These are phyloP conservation scores for Phanerochaete sordida DNA, from an alignment of 768 basidiomycete genomes.

Conservation along the genomic window DNA sequence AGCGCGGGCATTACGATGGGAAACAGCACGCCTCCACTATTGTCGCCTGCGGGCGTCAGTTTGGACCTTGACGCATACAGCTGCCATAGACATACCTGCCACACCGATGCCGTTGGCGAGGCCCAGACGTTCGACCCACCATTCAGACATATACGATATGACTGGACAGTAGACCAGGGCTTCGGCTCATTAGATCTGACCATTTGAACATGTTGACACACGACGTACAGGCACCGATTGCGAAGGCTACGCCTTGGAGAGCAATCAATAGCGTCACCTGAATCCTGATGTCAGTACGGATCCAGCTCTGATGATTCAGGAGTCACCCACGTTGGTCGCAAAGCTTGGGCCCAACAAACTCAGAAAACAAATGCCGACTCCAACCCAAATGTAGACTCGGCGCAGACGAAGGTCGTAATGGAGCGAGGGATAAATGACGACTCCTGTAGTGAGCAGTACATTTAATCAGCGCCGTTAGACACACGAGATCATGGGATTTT, in stretches of 20 bases:
- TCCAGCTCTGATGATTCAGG: no score
- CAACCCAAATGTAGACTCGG: constrained; percentile 20
- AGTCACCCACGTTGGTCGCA: constrained; percentile 21
- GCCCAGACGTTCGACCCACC: constrained; percentile 28
- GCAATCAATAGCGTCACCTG: constrained; percentile 23
- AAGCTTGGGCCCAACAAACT: constrained; percentile 28
- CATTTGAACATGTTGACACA: no score
- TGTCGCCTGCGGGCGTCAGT: constrained; percentile 5
- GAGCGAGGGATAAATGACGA: constrained; percentile 25
- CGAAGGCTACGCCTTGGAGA: constrained; percentile 29
- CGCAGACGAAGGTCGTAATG: constrained; percentile 21
- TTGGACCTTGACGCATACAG: background rate
- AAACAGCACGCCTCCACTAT: constrained; percentile 24
- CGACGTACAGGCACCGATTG: constrained; percentile 22
- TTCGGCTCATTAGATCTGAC: constrained; percentile 2
- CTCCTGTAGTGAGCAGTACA: constrained; percentile 11
- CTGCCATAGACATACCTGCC: constrained; percentile 14
- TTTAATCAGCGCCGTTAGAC: no score
- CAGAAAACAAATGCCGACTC: constrained; percentile 17
- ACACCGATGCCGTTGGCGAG: constrained; percentile 30
- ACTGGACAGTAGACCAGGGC: constrained; percentile 27
- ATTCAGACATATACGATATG: constrained; percentile 27
- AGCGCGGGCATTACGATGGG: constrained; percentile 26
- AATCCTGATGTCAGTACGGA: no score
- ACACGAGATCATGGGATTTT: background rate